phyloP scores from a whole-genome alignment of 371 early-diverging fungal genomes.

The Circinella umbellata region DNA sequence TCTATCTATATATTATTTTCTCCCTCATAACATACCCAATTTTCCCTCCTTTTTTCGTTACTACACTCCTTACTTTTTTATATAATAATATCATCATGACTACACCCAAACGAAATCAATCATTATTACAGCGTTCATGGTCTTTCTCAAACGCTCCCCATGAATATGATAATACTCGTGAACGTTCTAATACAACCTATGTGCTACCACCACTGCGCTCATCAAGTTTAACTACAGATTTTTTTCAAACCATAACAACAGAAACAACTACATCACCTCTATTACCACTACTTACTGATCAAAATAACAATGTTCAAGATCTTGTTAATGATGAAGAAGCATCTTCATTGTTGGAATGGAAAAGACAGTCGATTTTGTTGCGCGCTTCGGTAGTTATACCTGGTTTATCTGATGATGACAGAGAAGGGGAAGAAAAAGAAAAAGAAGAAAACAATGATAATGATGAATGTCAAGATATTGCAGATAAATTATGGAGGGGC shows the following conservation, averaged over 20 bases:
- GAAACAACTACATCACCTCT: not conserved
- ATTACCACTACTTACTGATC: not conserved
- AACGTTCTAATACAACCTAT: not conserved
- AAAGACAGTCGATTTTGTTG: slow-evolving; percentile 28
- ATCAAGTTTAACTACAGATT: slow-evolving; percentile 15
- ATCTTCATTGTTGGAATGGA: slow-evolving; percentile 32
- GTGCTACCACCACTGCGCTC: slow-evolving; percentile 20
- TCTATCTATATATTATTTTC: too few species aligned
- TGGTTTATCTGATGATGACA: slow-evolving; percentile 23
- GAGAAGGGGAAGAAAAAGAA: slow-evolving; percentile 6
- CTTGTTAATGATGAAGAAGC: slow-evolving; percentile 7
- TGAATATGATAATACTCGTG: not conserved
- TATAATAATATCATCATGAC: not conserved
- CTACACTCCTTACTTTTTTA: not conserved
- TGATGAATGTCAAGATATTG: slow-evolving; percentile 16
- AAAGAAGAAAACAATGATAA: slow-evolving; percentile 13
- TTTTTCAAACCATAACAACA: not conserved
- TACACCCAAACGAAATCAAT: slow-evolving; percentile 3
- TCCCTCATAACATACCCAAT: too few species aligned
- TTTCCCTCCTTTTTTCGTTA: not conserved
- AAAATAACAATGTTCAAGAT: not conserved
- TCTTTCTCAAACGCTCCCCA: not conserved
- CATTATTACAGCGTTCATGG: slow-evolving; percentile 6
- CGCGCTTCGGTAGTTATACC: slow-evolving; percentile 24
- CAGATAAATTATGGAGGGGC: slow-evolving; percentile 31